A percentile compares a stretch with the other conserved stretches of the same genome.
phyloP scores from a whole-genome alignment of 805 yeast genomes.

The Lipomyces spencermartinsiae region DNA sequence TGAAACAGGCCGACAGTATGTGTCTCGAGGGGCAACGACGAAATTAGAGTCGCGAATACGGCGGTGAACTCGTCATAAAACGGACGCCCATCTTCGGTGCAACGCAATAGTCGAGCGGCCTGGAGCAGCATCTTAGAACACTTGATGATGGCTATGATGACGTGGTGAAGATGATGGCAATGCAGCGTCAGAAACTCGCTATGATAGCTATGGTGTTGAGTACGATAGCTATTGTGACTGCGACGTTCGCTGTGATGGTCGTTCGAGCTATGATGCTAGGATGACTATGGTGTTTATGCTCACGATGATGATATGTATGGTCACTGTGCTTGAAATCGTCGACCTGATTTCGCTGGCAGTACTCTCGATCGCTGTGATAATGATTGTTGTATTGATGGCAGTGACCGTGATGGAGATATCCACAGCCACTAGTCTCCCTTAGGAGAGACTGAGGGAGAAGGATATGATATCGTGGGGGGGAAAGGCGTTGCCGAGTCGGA shows the following conservation, averaged over 20 bases:
- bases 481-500: neutral
- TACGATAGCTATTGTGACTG: too few species aligned
- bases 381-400: neutral
- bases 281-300: too few species aligned
- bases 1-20: conserved; percentile 44
- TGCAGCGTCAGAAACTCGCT: neutral
- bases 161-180: neutral
- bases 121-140: conserved; percentile 19
- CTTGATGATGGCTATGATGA: neutral
- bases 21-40: conserved; percentile 51
- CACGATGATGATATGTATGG: too few species aligned
- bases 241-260: neutral
- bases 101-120: conserved; percentile 28
- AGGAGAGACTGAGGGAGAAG: too few species aligned
- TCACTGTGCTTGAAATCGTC: too few species aligned
- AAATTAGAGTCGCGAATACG: conserved; percentile 61
- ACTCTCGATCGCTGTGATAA: too few species aligned
- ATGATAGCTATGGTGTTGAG: too few species aligned
- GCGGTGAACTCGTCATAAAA: conserved; percentile 57
- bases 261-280: neutral
- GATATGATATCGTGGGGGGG: neutral
- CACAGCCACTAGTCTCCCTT: too few species aligned
- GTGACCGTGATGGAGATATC: neutral
- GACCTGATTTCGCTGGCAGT: too few species aligned
- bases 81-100: conserved; percentile 31